A percentile compares a stretch with the other conserved stretches of the same genome.
Evolutionary conservation across 108 stramenopile genomes (phyloP).

Genomic region (Skeletonema marinoi): DNA sequence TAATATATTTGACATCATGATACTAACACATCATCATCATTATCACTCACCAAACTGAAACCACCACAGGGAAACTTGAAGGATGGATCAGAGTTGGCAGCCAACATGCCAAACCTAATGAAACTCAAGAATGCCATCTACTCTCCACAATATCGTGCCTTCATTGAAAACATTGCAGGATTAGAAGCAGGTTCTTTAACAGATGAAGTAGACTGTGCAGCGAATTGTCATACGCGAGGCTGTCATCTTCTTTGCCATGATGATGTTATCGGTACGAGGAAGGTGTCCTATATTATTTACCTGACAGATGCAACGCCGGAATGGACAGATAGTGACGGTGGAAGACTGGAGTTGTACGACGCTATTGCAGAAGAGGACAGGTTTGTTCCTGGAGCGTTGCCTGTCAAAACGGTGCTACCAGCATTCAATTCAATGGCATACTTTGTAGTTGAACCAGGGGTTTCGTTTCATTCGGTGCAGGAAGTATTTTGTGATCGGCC

Average conservation of each 20-base stretch:
- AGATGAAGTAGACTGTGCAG: conserved; percentile 91
- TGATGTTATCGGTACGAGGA: conserved; percentile 94
- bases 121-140: conserved; percentile 84
- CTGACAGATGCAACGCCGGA: conserved; percentile 85
- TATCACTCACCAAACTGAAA: neutral
- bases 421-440: conserved; percentile 91
- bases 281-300: conserved; percentile 93
- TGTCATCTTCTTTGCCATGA: conserved; percentile 98
- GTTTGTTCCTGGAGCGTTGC: conserved; percentile 56
- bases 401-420: conserved; percentile 78
- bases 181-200: conserved; percentile 69
- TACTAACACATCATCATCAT: neutral
- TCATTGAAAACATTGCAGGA: conserved; percentile 79
- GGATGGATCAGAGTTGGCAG: conserved; percentile 44
- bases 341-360: conserved; percentile 90
- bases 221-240: conserved; percentile 92
- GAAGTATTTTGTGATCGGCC: conserved; percentile 94
- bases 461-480: conserved; percentile 95
- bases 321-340: conserved; percentile 85
- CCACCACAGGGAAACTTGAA: conserved; percentile 37
- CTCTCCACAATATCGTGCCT: conserved; percentile 80
- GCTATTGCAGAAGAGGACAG: conserved; percentile 31
- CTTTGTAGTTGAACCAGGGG: conserved; percentile 89
- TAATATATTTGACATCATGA: conserved; percentile 16
- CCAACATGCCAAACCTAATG: conserved; percentile 73